Percentiles rank a stretch among this genome's conserved stretches.
phyloP scores from a whole-genome alignment of 1,284 basidiomycete genomes.

The Tylopilus orsonianus region DNA sequence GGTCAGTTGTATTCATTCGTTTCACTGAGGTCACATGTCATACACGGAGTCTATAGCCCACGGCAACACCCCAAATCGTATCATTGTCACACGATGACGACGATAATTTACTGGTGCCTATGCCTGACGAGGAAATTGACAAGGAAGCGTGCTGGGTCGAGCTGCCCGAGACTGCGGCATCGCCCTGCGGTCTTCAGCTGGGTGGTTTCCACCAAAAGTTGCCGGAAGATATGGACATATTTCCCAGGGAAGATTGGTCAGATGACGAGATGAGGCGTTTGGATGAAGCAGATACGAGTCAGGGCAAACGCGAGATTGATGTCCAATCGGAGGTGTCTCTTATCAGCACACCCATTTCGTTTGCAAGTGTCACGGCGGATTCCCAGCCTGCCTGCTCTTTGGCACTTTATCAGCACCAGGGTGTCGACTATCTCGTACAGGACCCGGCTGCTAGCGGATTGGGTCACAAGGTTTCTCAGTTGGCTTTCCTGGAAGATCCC shows the following conservation, averaged over 20 bases:
- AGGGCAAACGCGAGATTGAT: slow-evolving; percentile 9
- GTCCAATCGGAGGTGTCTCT: slow-evolving; percentile 26
- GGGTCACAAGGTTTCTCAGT: slow-evolving; percentile 14
- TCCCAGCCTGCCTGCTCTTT: slow-evolving; percentile 8
- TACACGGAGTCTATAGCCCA: slow-evolving; percentile 17
- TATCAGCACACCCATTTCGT: slow-evolving; percentile 25
- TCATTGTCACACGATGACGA: slow-evolving; percentile 22
- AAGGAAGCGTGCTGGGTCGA: slow-evolving; percentile 20
- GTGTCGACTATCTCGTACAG: slow-evolving; percentile 5
- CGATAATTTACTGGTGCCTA: slow-evolving; percentile 20
- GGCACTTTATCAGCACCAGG: slow-evolving; percentile 19
- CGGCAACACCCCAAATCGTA: slow-evolving; percentile 7
- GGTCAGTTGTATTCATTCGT: slow-evolving; percentile 36
- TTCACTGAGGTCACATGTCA: not conserved
- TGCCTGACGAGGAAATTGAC: slow-evolving; percentile 7
- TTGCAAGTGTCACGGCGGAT: slow-evolving; percentile 19
- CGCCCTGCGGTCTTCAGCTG: slow-evolving; percentile 1
- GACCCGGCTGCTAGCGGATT: slow-evolving; percentile 15
- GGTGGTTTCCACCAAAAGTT: slow-evolving; percentile 1
- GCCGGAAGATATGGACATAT: slow-evolving; percentile 17
- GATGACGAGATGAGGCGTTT: slow-evolving; percentile 18
- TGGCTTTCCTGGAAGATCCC: slow-evolving; percentile 21
- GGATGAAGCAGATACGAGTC: slow-evolving; percentile 10
- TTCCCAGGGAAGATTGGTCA: slow-evolving; percentile 15
- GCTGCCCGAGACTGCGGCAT: slow-evolving; percentile 12